phyloP scores from a whole-genome alignment of 2,329 filamentous ascomycete genomes.

The Sporothrix mexicana region DNA sequence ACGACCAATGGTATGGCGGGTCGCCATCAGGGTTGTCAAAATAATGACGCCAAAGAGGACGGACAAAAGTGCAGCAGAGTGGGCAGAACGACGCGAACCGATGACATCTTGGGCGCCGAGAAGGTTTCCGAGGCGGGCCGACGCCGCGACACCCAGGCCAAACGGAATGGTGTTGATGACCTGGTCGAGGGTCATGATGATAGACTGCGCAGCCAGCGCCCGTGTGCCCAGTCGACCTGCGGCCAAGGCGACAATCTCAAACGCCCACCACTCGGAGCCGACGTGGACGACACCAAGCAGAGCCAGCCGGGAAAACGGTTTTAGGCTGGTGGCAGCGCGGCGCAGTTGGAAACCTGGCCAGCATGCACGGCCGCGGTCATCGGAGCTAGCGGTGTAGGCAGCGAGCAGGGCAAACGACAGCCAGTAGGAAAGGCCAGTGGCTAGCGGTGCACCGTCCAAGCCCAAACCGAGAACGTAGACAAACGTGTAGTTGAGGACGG shows the following conservation, averaged over 20 bases:
- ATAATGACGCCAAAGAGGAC: slow-evolving; percentile 71
- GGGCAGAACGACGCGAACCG: slow-evolving; percentile 74
- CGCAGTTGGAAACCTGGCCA: slow-evolving; percentile 76
- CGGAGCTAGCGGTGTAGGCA: slow-evolving; percentile 71
- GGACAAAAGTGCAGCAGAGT: slow-evolving; percentile 75
- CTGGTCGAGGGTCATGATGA: slow-evolving; percentile 90
- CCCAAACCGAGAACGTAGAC: slow-evolving; percentile 74
- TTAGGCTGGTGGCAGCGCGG: slow-evolving; percentile 63
- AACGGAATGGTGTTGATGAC: slow-evolving; percentile 87
- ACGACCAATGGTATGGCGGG: slow-evolving; percentile 73
- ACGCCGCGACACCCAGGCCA: slow-evolving; percentile 81
- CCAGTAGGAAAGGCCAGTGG: slow-evolving; percentile 87
- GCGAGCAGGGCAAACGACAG: slow-evolving; percentile 77
- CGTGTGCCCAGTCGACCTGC: slow-evolving; percentile 81
- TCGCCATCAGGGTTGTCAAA: slow-evolving; percentile 70
- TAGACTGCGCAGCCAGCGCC: slow-evolving; percentile 79
- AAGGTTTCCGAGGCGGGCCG: slow-evolving; percentile 78
- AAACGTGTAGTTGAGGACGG: slow-evolving; percentile 79
- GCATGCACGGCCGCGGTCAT: slow-evolving; percentile 67
- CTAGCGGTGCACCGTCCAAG: slow-evolving; percentile 78
- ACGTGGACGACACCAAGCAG: slow-evolving; percentile 80
- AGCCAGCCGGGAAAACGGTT: slow-evolving; percentile 75
- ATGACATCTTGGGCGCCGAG: slow-evolving; percentile 70
- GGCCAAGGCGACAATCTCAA: slow-evolving; percentile 85
- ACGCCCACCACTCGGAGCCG: slow-evolving; percentile 93